These are phyloP conservation scores for Hypoxylon subgilvum DNA, from an alignment of 495 filamentous ascomycete species.

Conservation along the genomic window DNA sequence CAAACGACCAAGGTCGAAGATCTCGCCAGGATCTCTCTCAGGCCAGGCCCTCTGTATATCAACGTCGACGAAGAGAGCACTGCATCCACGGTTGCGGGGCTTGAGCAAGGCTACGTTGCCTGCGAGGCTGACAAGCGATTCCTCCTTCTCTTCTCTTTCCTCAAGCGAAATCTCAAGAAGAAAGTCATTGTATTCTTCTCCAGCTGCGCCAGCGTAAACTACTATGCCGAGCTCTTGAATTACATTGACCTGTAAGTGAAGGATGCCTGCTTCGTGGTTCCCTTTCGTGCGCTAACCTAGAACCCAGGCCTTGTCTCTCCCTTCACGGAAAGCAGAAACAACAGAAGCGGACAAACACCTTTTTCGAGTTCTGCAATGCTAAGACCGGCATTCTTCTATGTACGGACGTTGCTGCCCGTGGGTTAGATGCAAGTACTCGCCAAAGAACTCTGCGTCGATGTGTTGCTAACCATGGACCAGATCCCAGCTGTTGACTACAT, in stretches of 20 bases:
- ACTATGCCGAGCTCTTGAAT: constrained; percentile 90
- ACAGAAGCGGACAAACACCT: constrained; percentile 94
- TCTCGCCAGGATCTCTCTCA: constrained; percentile 88
- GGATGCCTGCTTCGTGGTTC: too few relatives aligned
- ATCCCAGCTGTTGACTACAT: constrained; percentile 96
- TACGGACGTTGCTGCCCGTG: constrained; percentile 94
- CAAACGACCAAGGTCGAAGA: constrained; percentile 99
- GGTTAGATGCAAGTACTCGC: constrained; percentile 73
- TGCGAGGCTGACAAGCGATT: constrained; percentile 94
- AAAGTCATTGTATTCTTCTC: constrained; percentile 98
- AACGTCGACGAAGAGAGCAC: constrained; percentile 60
- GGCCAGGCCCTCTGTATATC: constrained; percentile 87
- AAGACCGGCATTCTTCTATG: constrained; percentile 88
- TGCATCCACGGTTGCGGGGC: constrained; percentile 83
- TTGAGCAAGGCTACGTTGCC: constrained; percentile 94
- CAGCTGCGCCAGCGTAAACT: constrained; percentile 92
- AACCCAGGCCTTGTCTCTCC: constrained; percentile 45
- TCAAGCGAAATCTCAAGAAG: constrained; percentile 88
- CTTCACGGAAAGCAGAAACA: constrained; percentile 94
- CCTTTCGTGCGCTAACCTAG: too few relatives aligned
- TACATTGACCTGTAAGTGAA: constrained; percentile 92
- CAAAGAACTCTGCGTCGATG: not conserved
- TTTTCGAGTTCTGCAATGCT: constrained; percentile 98
- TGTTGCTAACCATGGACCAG: constrained; percentile 43
- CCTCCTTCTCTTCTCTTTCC: constrained; percentile 91